Conservation (phyloP, 1,139 yeast species). For the Geotrichum bryndzae region DNA sequence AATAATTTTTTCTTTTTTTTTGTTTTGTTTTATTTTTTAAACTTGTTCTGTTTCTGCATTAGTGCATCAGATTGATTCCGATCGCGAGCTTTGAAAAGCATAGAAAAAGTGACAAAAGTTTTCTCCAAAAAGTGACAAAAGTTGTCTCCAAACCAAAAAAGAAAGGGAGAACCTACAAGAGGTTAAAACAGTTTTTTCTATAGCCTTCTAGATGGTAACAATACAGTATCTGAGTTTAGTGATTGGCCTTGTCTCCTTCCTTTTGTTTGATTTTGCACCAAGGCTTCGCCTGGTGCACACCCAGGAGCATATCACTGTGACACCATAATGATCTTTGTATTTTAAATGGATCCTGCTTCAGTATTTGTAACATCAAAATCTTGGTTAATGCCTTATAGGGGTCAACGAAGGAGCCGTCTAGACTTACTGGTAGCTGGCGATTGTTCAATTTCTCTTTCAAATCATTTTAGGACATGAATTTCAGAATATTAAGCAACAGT, state of each 20-base stretch:
- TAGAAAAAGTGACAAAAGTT: not conserved
- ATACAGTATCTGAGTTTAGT: not conserved
- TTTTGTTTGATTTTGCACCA: not conserved
- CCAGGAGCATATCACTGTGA: not conserved
- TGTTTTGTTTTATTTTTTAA: not conserved
- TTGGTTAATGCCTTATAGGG: not conserved
- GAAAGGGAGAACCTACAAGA: not conserved
- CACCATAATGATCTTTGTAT: not conserved
- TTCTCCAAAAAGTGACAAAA: not conserved
- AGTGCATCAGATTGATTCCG: not conserved
- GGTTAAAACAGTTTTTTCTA: not conserved
- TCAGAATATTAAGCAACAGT: not conserved
- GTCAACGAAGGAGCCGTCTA: not conserved
- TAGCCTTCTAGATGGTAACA: not conserved
- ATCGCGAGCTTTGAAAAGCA: not conserved
- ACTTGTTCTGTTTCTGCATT: not conserved
- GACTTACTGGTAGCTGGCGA: not conserved
- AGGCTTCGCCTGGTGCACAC: not conserved
- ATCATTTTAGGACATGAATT: no score
- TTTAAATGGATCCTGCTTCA: not conserved
- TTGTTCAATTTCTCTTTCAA: no score
- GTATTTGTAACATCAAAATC: not conserved
- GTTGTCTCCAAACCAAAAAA: not conserved
- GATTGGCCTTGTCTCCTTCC: not conserved
- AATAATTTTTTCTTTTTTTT: not conserved